Evolutionary conservation across 2,329 filamentous ascomycete genomes (phyloP).

Genomic region (Alternaria solani): DNA sequence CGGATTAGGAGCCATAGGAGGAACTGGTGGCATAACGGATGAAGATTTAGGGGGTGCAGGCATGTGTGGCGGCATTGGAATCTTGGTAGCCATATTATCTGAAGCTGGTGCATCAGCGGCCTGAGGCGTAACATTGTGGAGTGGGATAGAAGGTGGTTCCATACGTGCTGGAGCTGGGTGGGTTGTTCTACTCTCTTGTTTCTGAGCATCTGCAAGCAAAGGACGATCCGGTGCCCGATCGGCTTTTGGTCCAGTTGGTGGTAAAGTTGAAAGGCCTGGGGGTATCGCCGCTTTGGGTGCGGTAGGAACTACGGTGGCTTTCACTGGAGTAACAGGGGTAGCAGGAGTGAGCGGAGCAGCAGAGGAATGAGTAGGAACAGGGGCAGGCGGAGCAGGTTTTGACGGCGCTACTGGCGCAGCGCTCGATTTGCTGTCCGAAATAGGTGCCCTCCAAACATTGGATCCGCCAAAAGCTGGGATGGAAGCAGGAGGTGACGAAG

Average conservation of each 20-base stretch:
- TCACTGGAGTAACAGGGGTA: slow-evolving; percentile 32
- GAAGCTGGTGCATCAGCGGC: slow-evolving; percentile 12
- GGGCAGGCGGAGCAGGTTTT: slow-evolving; percentile 35
- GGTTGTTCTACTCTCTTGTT: slow-evolving; percentile 29
- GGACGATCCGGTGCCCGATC: slow-evolving; percentile 44
- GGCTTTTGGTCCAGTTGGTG: slow-evolving; percentile 54
- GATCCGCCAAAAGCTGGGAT: slow-evolving; percentile 64
- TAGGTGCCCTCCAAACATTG: slow-evolving; percentile 55
- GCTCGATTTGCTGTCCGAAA: slow-evolving; percentile 45
- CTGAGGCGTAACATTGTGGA: slow-evolving; percentile 24
- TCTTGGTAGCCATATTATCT: slow-evolving; percentile 27
- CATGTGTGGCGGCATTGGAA: slow-evolving; percentile 14
- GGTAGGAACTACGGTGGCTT: slow-evolving; percentile 24
- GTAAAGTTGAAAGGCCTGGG: slow-evolving; percentile 43
- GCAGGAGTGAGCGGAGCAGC: slow-evolving; percentile 23
- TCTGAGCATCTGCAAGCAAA: slow-evolving; percentile 25
- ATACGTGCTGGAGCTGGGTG: slow-evolving; percentile 28
- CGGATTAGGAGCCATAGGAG: slow-evolving; percentile 10
- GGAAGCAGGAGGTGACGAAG: slow-evolving; percentile 62
- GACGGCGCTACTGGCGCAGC: slow-evolving; percentile 34
- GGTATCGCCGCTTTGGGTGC: slow-evolving; percentile 49
- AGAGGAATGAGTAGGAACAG: slow-evolving; percentile 31
- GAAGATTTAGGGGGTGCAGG: slow-evolving; percentile 15
- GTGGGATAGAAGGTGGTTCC: slow-evolving; percentile 31
- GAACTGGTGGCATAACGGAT: slow-evolving; percentile 9